These are phyloP conservation scores for Podaxis sp. DNA, from an alignment of 768 basidiomycete genomes.

Conservation along the genomic window DNA sequence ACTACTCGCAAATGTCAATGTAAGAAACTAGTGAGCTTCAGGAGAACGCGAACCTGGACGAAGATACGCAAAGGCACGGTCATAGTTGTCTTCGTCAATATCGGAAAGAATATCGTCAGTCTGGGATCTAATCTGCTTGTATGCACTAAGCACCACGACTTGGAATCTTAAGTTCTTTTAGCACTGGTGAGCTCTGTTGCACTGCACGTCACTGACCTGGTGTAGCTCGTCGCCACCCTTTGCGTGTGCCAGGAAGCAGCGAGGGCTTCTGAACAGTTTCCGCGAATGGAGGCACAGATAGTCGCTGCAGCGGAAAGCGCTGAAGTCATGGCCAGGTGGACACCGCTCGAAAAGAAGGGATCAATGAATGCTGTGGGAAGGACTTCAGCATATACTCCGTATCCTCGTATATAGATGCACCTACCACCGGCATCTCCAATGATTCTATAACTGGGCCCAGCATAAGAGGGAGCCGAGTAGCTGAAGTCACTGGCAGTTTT, in stretches of 20 bases:
- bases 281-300: constrained; percentile 51
- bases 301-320: constrained; percentile 54
- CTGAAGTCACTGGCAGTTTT: constrained; percentile 59
- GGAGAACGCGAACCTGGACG: constrained; percentile 43
- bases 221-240: constrained; percentile 54
- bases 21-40: background rate
- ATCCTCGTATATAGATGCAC: constrained; percentile 12
- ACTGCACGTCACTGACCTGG: constrained; percentile 32
- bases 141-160: constrained; percentile 67
- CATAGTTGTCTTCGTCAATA: constrained; percentile 66
- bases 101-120: constrained; percentile 52
- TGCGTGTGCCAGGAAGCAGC: constrained; percentile 53
- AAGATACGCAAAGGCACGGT: constrained; percentile 60
- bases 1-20: constrained; percentile 34
- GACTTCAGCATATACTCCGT: background rate
- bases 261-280: constrained; percentile 40
- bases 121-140: constrained; percentile 67
- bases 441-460: constrained; percentile 51
- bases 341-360: constrained; percentile 61
- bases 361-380: constrained; percentile 50
- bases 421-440: constrained; percentile 65
- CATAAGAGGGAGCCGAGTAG: constrained; percentile 57
- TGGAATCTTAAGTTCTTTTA: constrained; percentile 42
- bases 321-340: constrained; percentile 63
- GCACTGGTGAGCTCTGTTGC: background rate